phyloP scores from a whole-genome alignment of 495 filamentous ascomycete species.

The Penicillium bialowiezense region DNA sequence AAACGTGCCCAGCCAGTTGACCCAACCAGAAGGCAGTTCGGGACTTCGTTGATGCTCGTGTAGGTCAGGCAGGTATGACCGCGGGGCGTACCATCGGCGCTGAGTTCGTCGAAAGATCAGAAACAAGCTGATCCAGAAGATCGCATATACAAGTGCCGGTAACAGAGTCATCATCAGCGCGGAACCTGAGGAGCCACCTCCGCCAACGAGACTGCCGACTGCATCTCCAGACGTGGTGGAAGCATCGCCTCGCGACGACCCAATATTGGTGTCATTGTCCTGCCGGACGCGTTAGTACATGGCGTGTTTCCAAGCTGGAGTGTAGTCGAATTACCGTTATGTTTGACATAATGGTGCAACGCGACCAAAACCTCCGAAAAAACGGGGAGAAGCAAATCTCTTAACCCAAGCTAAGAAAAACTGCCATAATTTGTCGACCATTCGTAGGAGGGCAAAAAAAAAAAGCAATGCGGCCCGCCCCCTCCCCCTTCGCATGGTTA shows the following conservation, averaged over 20 bases:
- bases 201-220: constrained; percentile 27
- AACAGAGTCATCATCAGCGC: constrained; percentile 68
- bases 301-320: background rate
- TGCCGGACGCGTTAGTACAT: constrained; percentile 5
- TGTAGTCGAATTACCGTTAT: constrained; percentile 5
- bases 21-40: constrained; percentile 43
- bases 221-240: constrained; percentile 35
- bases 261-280: constrained; percentile 44
- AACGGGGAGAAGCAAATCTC: background rate
- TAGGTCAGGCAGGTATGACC: constrained; percentile 74
- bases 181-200: constrained; percentile 40
- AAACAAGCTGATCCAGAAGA: constrained; percentile 67
- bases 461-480: constrained; percentile 15
- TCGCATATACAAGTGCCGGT: constrained; percentile 65
- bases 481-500: constrained; percentile 6
- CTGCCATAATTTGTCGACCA: no score
- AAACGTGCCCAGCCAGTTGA: constrained; percentile 64
- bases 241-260: constrained; percentile 42
- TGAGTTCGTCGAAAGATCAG: constrained; percentile 69
- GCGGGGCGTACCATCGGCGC: constrained; percentile 74
- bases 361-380: background rate
- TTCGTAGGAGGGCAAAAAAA: constrained; percentile 7
- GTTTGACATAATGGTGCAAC: constrained; percentile 11
- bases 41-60: constrained; percentile 50
- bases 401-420: constrained; percentile 1